Evolutionary conservation across 331 rosid species (phyloP).

Genomic region (Malus hybrid): DNA sequence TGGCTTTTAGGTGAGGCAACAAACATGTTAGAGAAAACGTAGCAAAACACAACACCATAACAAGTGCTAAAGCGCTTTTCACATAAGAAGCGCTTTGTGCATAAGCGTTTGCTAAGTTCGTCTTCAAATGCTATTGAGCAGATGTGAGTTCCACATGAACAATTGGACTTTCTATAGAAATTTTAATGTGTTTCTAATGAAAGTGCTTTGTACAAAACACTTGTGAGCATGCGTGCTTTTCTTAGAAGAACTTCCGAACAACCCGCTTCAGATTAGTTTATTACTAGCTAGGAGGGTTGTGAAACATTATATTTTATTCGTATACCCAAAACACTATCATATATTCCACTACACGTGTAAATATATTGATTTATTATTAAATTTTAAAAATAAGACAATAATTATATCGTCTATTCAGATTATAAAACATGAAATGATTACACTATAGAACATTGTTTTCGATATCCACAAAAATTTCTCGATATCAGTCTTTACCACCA

Average conservation of each 20-base stretch:
- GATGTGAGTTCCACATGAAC: neutral
- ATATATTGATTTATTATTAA: too few relatives aligned
- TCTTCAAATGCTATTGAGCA: neutral
- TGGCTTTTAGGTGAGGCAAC: conserved; percentile 1
- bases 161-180: too few relatives aligned
- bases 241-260: neutral
- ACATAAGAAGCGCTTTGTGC: neutral
- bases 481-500: too few relatives aligned
- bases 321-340: too few relatives aligned
- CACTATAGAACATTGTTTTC: fast-evolving
- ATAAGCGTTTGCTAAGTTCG: neutral
- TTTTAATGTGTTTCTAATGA: neutral
- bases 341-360: too few relatives aligned
- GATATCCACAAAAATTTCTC: neutral
- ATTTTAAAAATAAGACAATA: too few relatives aligned
- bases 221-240: too few relatives aligned
- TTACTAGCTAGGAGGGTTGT: too few relatives aligned
- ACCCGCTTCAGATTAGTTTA: too few relatives aligned
- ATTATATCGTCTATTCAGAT: too few relatives aligned
- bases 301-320: too few relatives aligned
- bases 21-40: neutral
- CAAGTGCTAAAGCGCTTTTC: neutral
- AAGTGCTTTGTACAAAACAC: neutral
- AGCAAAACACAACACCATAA: neutral
- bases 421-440: too few relatives aligned